These are phyloP conservation scores for Pseudomassariella vexata DNA, from an alignment of 2,329 filamentous ascomycete genomes.

Conservation along the genomic window DNA sequence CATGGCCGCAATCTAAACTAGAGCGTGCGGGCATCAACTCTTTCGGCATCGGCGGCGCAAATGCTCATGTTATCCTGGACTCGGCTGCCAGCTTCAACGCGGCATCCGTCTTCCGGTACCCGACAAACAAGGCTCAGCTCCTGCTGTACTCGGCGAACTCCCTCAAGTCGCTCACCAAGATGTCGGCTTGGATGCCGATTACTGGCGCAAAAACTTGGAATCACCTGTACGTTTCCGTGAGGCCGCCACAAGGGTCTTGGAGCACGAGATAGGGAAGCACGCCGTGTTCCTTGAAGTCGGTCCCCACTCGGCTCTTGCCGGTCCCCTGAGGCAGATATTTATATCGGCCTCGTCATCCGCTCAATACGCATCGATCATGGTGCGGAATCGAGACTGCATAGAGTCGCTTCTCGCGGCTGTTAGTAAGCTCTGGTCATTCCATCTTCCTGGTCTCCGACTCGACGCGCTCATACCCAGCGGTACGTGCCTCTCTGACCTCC, in stretches of 20 bases:
- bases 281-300: neutral
- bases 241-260: neutral
- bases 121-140: neutral
- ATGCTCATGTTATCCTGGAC: constrained; percentile 19
- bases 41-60: constrained; percentile 22
- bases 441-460: neutral
- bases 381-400: neutral
- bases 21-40: constrained; percentile 19
- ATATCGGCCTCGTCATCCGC: neutral
- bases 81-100: neutral
- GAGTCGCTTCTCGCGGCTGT: neutral
- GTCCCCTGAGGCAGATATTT: constrained; percentile 1
- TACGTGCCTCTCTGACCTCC: constrained; percentile 10
- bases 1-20: constrained; percentile 13
- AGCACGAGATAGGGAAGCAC: neutral
- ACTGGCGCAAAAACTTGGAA: constrained; percentile 4
- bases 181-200: neutral
- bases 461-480: neutral
- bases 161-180: neutral
- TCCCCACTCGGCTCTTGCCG: neutral
- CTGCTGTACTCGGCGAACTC: neutral
- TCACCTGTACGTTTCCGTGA: constrained; percentile 4
- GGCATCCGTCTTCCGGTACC: neutral
- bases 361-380: neutral
- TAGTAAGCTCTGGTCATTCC: constrained; percentile 1